These are phyloP conservation scores for Aspergillaceae sp. DNA, from an alignment of 2,329 filamentous ascomycete genomes.

Conservation along the genomic window DNA sequence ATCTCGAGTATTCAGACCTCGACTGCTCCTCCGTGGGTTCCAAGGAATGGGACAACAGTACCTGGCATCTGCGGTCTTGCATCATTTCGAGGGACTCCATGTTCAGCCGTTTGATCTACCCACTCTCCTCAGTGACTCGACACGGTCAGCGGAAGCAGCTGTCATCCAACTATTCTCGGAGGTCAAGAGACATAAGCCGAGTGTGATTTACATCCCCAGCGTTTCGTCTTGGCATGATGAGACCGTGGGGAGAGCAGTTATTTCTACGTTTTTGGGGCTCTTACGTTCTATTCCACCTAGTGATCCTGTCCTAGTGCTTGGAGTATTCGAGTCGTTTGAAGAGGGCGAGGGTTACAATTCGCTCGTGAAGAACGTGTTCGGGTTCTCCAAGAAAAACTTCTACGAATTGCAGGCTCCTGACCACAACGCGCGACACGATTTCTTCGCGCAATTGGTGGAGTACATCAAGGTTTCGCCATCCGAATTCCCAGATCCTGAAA, in stretches of 20 bases:
- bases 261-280: conserved; percentile 76
- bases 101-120: conserved; percentile 91
- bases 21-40: conserved; percentile 72
- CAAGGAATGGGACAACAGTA: conserved; percentile 93
- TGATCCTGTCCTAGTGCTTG: conserved; percentile 79
- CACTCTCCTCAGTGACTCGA: conserved; percentile 72
- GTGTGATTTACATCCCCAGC: conserved; percentile 88
- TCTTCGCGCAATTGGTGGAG: conserved; percentile 64
- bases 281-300: conserved; percentile 76
- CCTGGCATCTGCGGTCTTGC: conserved; percentile 72
- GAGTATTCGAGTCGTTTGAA: conserved; percentile 65
- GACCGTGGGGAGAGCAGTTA: conserved; percentile 54
- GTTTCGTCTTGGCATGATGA: conserved; percentile 74
- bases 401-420: conserved; percentile 61
- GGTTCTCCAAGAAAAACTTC: conserved; percentile 71
- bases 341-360: conserved; percentile 49
- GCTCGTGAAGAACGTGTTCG: conserved; percentile 72
- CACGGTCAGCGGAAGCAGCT: conserved; percentile 73
- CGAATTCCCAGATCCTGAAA: conserved; percentile 79
- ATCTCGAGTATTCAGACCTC: conserved; percentile 77
- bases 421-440: conserved; percentile 58
- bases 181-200: conserved; percentile 87
- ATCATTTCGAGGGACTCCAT: conserved; percentile 87
- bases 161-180: conserved; percentile 87
- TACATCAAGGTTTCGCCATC: conserved; percentile 71